These are phyloP conservation scores for Phlebiopsis flavidoalba DNA, from an alignment of 768 basidiomycete species.

Conservation along the genomic window DNA sequence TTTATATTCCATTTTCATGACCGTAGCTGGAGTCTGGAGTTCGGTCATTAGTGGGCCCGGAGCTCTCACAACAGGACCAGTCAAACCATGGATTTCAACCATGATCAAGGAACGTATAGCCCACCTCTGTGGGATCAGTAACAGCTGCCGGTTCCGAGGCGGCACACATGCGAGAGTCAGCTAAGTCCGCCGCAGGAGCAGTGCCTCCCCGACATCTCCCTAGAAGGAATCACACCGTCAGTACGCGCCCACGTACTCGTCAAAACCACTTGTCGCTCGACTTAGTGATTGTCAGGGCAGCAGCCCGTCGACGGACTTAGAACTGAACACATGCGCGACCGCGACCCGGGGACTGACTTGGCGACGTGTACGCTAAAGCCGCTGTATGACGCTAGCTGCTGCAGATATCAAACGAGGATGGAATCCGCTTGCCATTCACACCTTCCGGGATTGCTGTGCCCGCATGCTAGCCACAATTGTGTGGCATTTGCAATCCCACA, in stretches of 20 bases:
- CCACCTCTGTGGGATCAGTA: conserved; percentile 3
- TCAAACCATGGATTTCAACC: no score
- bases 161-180: conserved; percentile 2
- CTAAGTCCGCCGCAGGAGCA: conserved; percentile 4
- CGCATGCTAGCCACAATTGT: conserved; percentile 2
- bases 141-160: conserved; percentile 3
- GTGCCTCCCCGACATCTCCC: conserved; percentile 6
- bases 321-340: no score
- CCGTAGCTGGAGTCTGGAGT: conserved; percentile 1
- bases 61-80: background rate
- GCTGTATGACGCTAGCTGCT: background rate
- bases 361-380: conserved; percentile 3
- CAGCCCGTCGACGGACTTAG: conserved; percentile 4
- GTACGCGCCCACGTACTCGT: conserved; percentile 1
- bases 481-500: background rate
- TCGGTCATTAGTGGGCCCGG: conserved; percentile 6
- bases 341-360: conserved; percentile 5
- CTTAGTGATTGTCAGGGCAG: background rate
- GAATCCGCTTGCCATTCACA: conserved; percentile 3
- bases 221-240: background rate
- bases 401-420: background rate
- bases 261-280: background rate
- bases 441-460: conserved; percentile 6
- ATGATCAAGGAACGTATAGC: conserved; percentile 7
- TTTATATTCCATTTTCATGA: background rate